Evolutionary conservation across 208 protist species (phyloP), one percentile per base, ranked within the genome.

Genomic region (Leishmania arabica): DNA sequence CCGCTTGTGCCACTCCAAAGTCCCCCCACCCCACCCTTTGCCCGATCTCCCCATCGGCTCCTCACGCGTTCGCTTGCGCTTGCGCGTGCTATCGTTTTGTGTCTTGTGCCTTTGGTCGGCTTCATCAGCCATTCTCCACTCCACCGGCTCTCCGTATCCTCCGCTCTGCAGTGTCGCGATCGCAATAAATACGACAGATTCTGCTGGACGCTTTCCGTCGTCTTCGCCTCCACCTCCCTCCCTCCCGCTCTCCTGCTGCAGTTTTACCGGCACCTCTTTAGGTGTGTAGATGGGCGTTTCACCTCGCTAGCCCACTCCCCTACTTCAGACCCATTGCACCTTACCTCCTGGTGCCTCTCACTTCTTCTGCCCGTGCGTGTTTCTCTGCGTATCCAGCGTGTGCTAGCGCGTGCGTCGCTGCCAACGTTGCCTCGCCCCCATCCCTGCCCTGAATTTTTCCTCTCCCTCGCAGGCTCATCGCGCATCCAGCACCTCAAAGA

Each of bases 1-100:
- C 11, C n/a, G 56, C 60, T 58, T 68, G 1, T 13, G 24, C 34
- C 11, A 72, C 66, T 51, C 37, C 64, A n/a, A 34, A 15, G 5
- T 76, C 42, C 70, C 31, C n/a, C 37, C 37, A 40, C 37, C 37
- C 37, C 37, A 40, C 37, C 27, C 31, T 68, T 40, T 80, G 53
- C 51, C 11, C 72, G 62, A 60, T 40, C 54, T 40, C n/a, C 54
- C 40, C n/a, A 64, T 86, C 53, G 37, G 71, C 17, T 68, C 27
- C 31, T 60, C 53, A 5, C 17, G 31, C 71, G 27, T 34, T 79
- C 31, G 58, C 15, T 40, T 21, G 31, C 17, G 37, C 34, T 49
- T 53, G 37, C 42, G 6, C 1, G n/a, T 45, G 54, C 62, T 53
- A 68, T 42, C 3, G 31, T 11, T 21, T 42, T 68, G 27, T 24